Percentiles rank a stretch among this genome's conserved stretches.
Evolutionary conservation across 1,139 yeast genomes (phyloP).

Genomic region (Casaregolazyma lundiana): DNA sequence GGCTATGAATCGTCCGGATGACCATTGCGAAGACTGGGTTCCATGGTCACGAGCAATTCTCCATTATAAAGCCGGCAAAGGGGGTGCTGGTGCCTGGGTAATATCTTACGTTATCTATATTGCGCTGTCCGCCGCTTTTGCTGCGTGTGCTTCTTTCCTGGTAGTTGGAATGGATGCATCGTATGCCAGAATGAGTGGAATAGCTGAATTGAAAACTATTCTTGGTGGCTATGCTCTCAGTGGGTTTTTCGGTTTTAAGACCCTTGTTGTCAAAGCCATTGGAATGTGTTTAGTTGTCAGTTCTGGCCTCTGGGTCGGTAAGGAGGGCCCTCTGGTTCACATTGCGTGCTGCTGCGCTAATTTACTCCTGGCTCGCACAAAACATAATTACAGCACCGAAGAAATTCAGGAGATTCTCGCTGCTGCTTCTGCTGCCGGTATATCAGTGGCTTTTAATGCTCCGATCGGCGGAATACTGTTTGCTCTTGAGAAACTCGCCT

Average conservation of each 20-base stretch:
- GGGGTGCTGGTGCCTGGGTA: slow-evolving; percentile 30
- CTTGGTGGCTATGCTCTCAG: slow-evolving; percentile 55
- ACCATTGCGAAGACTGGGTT: slow-evolving; percentile 38
- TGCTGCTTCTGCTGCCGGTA: slow-evolving; percentile 92
- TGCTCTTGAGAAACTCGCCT: slow-evolving; percentile 68
- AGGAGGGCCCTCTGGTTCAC: slow-evolving; percentile 92
- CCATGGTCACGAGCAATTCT: slow-evolving; percentile 38
- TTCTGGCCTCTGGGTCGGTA: slow-evolving; percentile 85
- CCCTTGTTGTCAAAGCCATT: slow-evolving; percentile 46
- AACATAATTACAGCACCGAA: slow-evolving; percentile 28
- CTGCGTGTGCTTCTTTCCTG: slow-evolving; percentile 32
- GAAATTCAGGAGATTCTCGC: slow-evolving; percentile 54
- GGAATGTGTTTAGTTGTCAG: slow-evolving; percentile 66
- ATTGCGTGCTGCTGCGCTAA: slow-evolving; percentile 67
- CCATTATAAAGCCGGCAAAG: slow-evolving; percentile 15
- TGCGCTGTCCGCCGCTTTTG: slow-evolving; percentile 33
- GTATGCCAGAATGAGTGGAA: slow-evolving; percentile 57
- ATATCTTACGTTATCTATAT: slow-evolving; percentile 37
- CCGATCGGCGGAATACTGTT: slow-evolving; percentile 94
- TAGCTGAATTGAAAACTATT: slow-evolving; percentile 61
- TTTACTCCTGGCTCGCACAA: slow-evolving; percentile 37
- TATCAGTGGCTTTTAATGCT: slow-evolving; percentile 88
- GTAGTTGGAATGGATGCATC: slow-evolving; percentile 39
- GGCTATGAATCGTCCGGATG: slow-evolving; percentile 27
- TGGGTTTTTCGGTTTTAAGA: slow-evolving; percentile 44